Percentiles rank a stretch among this genome's conserved stretches.
Conservation (phyloP, 805 yeast species). For the Sugiyamaella chiloensis region DNA sequence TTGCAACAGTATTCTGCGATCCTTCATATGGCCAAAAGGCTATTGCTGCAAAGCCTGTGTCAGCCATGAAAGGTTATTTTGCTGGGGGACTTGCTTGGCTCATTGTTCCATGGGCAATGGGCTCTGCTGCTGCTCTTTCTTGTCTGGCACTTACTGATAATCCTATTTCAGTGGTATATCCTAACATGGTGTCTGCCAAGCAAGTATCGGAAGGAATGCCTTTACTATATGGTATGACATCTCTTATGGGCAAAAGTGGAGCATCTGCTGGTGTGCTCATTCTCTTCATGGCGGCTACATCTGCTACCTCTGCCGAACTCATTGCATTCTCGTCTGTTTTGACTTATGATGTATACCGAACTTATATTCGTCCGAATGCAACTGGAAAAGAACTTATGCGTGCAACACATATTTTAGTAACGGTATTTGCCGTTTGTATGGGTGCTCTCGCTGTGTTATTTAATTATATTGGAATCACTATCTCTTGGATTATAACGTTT, state of each 20-base stretch:
- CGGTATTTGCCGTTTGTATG: slow-evolving; percentile 48
- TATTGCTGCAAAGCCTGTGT: slow-evolving; percentile 42
- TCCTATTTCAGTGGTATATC: slow-evolving; percentile 76
- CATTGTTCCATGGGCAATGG: slow-evolving; percentile 40
- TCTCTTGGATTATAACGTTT: slow-evolving; percentile 51
- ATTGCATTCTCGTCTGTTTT: slow-evolving; percentile 41
- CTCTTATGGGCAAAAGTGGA: slow-evolving; percentile 80
- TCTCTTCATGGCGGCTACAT: slow-evolving; percentile 41
- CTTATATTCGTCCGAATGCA: slow-evolving; percentile 43
- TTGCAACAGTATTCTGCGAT: slow-evolving; percentile 22
- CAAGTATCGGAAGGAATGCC: slow-evolving; percentile 70
- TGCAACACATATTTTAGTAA: slow-evolving; percentile 44
- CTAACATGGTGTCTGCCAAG: slow-evolving; percentile 54
- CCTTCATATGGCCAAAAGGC: slow-evolving; percentile 38
- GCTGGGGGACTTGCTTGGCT: slow-evolving; percentile 46
- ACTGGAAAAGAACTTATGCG: slow-evolving; percentile 40
- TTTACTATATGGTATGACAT: slow-evolving; percentile 65
- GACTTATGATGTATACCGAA: slow-evolving; percentile 47
- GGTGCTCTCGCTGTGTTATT: slow-evolving; percentile 77
- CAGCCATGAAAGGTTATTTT: slow-evolving; percentile 42
- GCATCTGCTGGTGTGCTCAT: slow-evolving; percentile 62
- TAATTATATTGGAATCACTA: slow-evolving; percentile 70
- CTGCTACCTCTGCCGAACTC: slow-evolving; percentile 43
- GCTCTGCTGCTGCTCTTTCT: slow-evolving; percentile 38
- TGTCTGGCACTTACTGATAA: slow-evolving; percentile 52